Percentiles rank a stretch among this genome's conserved stretches.
phyloP scores from a whole-genome alignment of 2,329 filamentous ascomycete species.

The Alternaria sp. region DNA sequence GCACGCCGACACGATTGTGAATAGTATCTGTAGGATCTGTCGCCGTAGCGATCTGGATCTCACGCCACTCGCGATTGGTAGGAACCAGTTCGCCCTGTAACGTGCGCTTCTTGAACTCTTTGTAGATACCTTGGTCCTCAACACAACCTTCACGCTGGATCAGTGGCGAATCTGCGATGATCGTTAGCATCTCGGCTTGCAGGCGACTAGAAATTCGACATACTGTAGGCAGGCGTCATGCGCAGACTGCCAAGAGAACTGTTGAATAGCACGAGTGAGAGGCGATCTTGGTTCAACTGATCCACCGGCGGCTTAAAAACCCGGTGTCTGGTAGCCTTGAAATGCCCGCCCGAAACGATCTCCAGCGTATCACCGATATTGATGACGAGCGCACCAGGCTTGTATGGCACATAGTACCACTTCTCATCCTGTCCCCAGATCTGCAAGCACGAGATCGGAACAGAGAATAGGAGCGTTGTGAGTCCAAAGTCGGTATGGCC shows the following conservation, averaged over 20 bases:
- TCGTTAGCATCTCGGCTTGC: neutral
- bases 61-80: slow-evolving; percentile 34
- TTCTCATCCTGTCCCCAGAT: slow-evolving; percentile 35
- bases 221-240: slow-evolving; percentile 31
- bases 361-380: slow-evolving; percentile 32
- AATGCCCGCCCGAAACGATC: slow-evolving; percentile 58
- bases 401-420: slow-evolving; percentile 39
- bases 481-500: slow-evolving; percentile 41
- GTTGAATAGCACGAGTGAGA: slow-evolving; percentile 32
- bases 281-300: slow-evolving; percentile 49
- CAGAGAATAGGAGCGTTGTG: slow-evolving; percentile 35
- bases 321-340: slow-evolving; percentile 57
- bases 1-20: slow-evolving; percentile 34
- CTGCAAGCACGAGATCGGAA: slow-evolving; percentile 36
- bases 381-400: slow-evolving; percentile 37
- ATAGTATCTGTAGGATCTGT: slow-evolving; percentile 34
- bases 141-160: slow-evolving; percentile 34
- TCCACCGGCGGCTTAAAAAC: slow-evolving; percentile 56
- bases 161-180: slow-evolving; percentile 25
- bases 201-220: neutral
- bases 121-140: slow-evolving; percentile 32
- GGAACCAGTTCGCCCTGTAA: slow-evolving; percentile 23
- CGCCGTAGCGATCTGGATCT: slow-evolving; percentile 32
- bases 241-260: slow-evolving; percentile 31
- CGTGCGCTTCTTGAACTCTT: slow-evolving; percentile 18